Conservation (phyloP, 1,284 basidiomycete species). For the Cryptococcus neoformans region DNA sequence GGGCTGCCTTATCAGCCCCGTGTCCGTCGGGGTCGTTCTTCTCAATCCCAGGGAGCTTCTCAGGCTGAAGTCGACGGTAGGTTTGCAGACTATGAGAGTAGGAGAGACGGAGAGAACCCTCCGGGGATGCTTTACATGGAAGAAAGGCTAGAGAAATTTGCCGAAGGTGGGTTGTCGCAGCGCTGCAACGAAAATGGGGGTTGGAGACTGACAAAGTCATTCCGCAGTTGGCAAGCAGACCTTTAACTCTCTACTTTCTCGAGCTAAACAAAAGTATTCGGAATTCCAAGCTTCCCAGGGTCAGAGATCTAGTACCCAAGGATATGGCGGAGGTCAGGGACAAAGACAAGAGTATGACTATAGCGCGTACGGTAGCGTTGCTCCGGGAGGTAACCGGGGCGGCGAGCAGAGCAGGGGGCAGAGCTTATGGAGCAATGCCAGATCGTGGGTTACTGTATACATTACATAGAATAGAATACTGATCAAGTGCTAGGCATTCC, state of each 20-base stretch:
- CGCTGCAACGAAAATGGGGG: neutral
- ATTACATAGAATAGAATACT: no score
- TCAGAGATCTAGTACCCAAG: slow-evolving; percentile 3
- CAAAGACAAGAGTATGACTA: neutral
- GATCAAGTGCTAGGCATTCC: neutral
- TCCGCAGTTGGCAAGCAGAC: slow-evolving; percentile 39
- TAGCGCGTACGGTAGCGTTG: neutral
- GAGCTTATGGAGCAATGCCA: slow-evolving; percentile 26
- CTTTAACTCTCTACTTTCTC: slow-evolving; percentile 37
- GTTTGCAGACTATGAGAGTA: slow-evolving; percentile 5
- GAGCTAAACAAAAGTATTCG: slow-evolving; percentile 39
- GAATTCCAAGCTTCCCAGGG: slow-evolving; percentile 30
- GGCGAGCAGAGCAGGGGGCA: slow-evolving; percentile 27
- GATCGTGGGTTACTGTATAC: slow-evolving; percentile 7
- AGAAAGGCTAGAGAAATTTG: slow-evolving; percentile 42
- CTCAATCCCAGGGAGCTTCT: slow-evolving; percentile 1
- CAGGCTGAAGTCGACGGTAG: slow-evolving; percentile 2
- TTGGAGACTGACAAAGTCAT: neutral
- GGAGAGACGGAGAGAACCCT: slow-evolving; percentile 18
- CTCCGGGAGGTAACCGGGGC: slow-evolving; percentile 27
- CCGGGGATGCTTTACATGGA: slow-evolving; percentile 41
- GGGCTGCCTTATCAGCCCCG: slow-evolving; percentile 46
- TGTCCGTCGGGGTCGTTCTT: slow-evolving; percentile 26
- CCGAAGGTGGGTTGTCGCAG: slow-evolving; percentile 33
- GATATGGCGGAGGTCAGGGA: neutral